Percentiles rank a stretch among this genome's conserved stretches.
phyloP scores from a whole-genome alignment of 108 stramenopile genomes.

The Cyclostephanos tholiformis region DNA sequence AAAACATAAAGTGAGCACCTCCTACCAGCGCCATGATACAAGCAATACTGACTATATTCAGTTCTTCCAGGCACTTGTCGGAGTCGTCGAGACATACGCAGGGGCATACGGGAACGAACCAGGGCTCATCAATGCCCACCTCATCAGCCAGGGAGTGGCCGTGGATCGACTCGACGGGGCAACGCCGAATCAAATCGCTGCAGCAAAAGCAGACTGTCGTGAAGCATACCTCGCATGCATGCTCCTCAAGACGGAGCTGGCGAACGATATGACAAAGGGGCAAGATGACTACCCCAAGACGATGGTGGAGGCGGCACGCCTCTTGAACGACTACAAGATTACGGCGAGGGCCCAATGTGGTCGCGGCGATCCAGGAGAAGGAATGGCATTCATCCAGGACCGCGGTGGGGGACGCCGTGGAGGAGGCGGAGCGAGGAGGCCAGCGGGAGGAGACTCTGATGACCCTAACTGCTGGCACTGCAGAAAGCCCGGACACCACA shows the following conservation, averaged over 20 bases:
- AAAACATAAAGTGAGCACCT: not conserved
- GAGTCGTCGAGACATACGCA: conserved; percentile 22
- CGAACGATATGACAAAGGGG: not conserved
- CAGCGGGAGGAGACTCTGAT: no score
- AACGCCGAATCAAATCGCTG: not conserved
- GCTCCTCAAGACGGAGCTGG: not conserved
- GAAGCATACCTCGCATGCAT: no score
- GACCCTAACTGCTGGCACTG: no score
- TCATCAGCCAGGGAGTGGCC: not conserved
- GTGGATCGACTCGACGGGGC: not conserved
- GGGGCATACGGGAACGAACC: no score
- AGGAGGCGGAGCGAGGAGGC: no score
- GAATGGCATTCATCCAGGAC: no score
- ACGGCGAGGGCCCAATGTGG: no score
- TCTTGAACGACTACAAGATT: not conserved
- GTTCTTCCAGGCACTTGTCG: not conserved
- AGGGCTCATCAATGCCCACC: no score
- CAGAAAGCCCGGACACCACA: not conserved
- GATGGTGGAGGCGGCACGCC: no score
- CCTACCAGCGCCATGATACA: not conserved
- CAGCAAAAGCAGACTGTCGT: no score
- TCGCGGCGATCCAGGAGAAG: no score
- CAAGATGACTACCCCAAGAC: conserved; percentile 4
- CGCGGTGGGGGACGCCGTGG: no score
- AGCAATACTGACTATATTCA: conserved; percentile 12